Evolutionary conservation across 2,329 filamentous ascomycete species (phyloP), one percentile per base, ranked within the genome.

Genomic region (Diaporthe nobilis): DNA sequence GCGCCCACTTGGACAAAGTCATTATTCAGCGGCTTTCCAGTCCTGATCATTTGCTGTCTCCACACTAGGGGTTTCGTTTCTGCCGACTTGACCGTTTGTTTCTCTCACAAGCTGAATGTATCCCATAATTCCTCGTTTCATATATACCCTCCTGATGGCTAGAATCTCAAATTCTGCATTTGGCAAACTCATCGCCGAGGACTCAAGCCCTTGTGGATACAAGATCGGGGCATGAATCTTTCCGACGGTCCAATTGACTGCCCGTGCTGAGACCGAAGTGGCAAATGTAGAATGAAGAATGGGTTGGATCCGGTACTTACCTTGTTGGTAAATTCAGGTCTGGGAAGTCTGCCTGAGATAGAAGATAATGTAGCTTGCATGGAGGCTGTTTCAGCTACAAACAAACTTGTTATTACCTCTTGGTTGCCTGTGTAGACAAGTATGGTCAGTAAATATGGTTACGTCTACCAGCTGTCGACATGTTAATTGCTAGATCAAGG

Each of bases 21-120:
- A 53, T 68, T 68, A 55, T 68, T 68, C 65, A 68, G 65, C 65
- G 15, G 12, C 47, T 53, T 68, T 39, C 47, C 47, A 68, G 65
- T 68, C 65, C 22, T 68, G 65, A 39, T 68, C 65, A 68, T 68
- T 68, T 68, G 65, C 65, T 53, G 49, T 68, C 65, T 25, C 65
- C 47, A 68, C 65, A 53, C 22, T 20, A 68, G 34, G 65, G 49
- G 65, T 28, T 68, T 39, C 20, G 65, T 28, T 39, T 39, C 47
- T 68, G 22, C 12, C 42, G 31, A 13, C 25, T 68, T 15, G n/a
- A 22, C 47, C 22, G n/a, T 39, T 13, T 68, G 47, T 51, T 51
- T 53, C 31, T 39, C 47, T 22, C 8, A 1, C 10, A 12, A 8
- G 22, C 47, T 28, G 22, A 13, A 39, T 15, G 17, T 9, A 42